These are phyloP conservation scores for Populus pruinosa DNA, from an alignment of 345 rosid species.

Conservation along the genomic window DNA sequence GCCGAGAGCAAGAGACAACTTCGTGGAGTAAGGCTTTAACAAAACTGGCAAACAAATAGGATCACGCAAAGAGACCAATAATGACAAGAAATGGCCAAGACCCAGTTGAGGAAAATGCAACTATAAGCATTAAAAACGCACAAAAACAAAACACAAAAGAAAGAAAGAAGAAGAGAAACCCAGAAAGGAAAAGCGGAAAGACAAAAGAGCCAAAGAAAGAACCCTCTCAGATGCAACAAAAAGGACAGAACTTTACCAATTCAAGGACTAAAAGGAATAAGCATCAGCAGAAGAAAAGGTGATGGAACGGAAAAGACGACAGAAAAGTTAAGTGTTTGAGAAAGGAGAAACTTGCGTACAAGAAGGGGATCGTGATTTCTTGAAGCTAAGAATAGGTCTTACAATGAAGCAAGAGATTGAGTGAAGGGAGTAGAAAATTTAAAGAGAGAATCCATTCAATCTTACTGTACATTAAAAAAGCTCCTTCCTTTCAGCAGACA, in stretches of 20 bases:
- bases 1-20: not conserved
- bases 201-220: conserved; percentile 3
- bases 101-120: conserved; percentile 26
- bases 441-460: conserved; percentile 2
- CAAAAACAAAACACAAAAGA: not conserved
- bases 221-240: conserved; percentile 27
- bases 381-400: conserved; percentile 46
- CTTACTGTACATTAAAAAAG: not conserved
- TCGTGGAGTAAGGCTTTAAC: not conserved
- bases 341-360: conserved; percentile 53
- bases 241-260: conserved; percentile 28
- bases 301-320: not conserved
- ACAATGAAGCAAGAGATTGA: conserved; percentile 52
- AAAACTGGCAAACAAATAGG: conserved; percentile 10
- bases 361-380: conserved; percentile 51
- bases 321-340: conserved; percentile 8
- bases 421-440: conserved; percentile 24
- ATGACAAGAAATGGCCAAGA: conserved; percentile 18
- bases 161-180: not conserved
- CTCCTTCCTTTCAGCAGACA: not conserved
- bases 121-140: conserved; percentile 5
- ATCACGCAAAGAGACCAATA: not conserved
- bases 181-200: conserved; percentile 15
- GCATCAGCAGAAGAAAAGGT: conserved; percentile 1
- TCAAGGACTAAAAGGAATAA: conserved; percentile 10